Percentiles rank a stretch among this genome's conserved stretches.
phyloP scores from a whole-genome alignment of 2,329 filamentous ascomycete species.

The Colletotrichum eremochloae region DNA sequence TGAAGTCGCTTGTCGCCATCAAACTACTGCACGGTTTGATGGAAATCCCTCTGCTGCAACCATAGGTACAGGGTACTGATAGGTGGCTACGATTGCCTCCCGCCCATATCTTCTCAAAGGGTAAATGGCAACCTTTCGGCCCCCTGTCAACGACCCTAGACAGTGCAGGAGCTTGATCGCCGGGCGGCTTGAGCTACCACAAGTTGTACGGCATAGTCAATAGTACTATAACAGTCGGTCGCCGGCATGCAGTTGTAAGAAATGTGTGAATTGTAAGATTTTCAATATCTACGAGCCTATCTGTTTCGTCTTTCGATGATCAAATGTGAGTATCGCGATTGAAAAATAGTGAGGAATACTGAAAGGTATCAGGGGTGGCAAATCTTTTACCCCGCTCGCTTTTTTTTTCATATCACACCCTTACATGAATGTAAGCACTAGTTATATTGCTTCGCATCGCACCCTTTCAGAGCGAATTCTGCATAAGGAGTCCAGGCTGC shows the following conservation, averaged over 20 bases:
- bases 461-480: neutral
- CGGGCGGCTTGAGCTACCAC: neutral
- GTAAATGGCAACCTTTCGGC: neutral
- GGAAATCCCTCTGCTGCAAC: neutral
- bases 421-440: constrained; percentile 21
- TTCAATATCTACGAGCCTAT: neutral
- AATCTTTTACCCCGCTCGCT: neutral
- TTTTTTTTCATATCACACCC: neutral
- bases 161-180: neutral
- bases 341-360: neutral
- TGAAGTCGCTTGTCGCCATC: neutral
- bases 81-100: neutral
- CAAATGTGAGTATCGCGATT: neutral
- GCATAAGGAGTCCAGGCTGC: neutral
- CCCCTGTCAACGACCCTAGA: neutral
- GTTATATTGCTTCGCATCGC: neutral
- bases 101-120: too few species aligned
- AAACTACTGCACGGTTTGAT: constrained; percentile 1
- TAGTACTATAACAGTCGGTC: neutral
- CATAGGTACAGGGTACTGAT: neutral
- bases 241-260: neutral
- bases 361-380: neutral
- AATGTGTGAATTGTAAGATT: neutral
- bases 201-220: neutral
- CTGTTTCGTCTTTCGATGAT: neutral